A percentile compares a stretch with the other conserved stretches of the same genome.
Conservation (phyloP, 2,329 filamentous ascomycete genomes). For the Ciborinia camelliae region DNA sequence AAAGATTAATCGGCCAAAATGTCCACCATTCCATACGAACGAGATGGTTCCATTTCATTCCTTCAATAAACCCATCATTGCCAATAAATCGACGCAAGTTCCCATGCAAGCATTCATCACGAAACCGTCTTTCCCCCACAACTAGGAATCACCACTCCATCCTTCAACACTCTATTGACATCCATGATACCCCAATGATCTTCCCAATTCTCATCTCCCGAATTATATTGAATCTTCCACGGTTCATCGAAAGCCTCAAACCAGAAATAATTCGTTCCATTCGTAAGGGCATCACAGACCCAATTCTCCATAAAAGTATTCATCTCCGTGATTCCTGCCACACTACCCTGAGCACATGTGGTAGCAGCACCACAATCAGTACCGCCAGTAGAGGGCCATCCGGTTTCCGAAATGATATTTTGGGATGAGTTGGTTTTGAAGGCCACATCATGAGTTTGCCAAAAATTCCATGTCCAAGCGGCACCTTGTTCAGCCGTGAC, state of each 20-base stretch:
- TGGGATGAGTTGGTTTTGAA: constrained; percentile 59
- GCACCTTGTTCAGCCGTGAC: constrained; percentile 65
- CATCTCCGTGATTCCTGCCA: constrained; percentile 75
- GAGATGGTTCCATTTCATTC: no score
- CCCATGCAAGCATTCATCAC: neutral
- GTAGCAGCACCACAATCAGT: constrained; percentile 64
- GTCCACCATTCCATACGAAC: no score
- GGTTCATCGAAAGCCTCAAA: constrained; percentile 96
- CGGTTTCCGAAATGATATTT: constrained; percentile 85
- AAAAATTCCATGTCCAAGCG: constrained; percentile 80
- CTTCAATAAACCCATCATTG: no score
- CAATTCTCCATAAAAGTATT: constrained; percentile 84
- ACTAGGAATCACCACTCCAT: constrained; percentile 79
- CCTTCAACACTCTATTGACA: constrained; percentile 76
- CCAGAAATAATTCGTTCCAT: constrained; percentile 94
- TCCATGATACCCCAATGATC: constrained; percentile 95
- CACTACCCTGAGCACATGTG: constrained; percentile 62
- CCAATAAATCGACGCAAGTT: no score
- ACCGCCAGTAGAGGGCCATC: constrained; percentile 84
- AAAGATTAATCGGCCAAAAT: no score
- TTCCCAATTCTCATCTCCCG: constrained; percentile 72
- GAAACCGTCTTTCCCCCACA: constrained; percentile 63
- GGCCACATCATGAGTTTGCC: constrained; percentile 63
- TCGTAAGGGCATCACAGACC: constrained; percentile 75
- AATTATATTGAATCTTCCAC: constrained; percentile 81